Percentiles rank a stretch among this genome's conserved stretches.
phyloP scores from a whole-genome alignment of 2,329 filamentous ascomycete genomes.

The Pestalotiopsis sp. region DNA sequence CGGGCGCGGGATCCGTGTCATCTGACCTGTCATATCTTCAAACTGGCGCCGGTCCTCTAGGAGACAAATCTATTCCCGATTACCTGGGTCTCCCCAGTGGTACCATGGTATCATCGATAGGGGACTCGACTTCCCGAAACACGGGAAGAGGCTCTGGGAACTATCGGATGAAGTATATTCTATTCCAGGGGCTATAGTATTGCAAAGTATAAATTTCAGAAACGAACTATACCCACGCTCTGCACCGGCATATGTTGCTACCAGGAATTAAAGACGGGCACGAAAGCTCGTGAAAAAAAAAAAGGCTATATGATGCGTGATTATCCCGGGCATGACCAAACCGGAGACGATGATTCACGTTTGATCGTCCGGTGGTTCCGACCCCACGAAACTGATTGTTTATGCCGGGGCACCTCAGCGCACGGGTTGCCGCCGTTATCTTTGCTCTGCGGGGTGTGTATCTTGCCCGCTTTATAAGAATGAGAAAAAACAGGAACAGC shows the following conservation, averaged over 20 bases:
- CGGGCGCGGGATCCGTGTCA: constrained; percentile 63
- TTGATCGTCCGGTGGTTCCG: not conserved
- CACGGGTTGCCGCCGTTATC: not conserved
- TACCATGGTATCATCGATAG: not conserved
- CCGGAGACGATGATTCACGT: not conserved
- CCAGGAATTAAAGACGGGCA: too few relatives aligned
- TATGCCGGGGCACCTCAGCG: not conserved
- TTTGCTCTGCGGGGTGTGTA: not conserved
- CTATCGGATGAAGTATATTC: too few relatives aligned
- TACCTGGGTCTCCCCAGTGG: not conserved
- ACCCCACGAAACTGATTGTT: not conserved
- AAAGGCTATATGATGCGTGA: too few relatives aligned
- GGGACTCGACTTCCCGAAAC: too few relatives aligned
- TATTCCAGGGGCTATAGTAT: too few relatives aligned
- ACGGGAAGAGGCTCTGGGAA: too few relatives aligned
- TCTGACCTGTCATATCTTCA: constrained; percentile 26
- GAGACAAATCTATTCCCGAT: not conserved
- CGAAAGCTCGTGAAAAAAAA: too few relatives aligned
- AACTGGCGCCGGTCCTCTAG: not conserved
- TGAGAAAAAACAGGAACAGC: not conserved
- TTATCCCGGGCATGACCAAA: not conserved
- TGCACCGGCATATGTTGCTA: too few relatives aligned
- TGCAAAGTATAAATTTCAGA: too few relatives aligned
- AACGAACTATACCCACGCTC: too few relatives aligned
- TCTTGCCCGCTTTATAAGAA: not conserved